Percentiles rank a stretch among this genome's conserved stretches.
These are phyloP conservation scores for Hippophae rhamnoides DNA, from an alignment of 306 rosid genomes.

Conservation along the genomic window DNA sequence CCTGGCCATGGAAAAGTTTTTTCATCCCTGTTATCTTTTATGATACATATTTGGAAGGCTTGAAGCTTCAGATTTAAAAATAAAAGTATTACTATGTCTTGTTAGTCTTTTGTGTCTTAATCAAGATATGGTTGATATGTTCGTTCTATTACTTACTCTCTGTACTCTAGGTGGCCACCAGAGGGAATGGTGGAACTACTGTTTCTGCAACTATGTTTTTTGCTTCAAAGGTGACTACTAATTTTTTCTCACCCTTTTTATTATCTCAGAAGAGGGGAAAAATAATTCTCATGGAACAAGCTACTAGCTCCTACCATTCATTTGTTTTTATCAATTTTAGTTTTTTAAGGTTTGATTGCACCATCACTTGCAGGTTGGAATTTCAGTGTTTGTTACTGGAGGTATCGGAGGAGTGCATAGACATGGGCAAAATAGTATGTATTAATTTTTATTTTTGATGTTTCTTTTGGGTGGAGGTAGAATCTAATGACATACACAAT, in stretches of 20 bases:
- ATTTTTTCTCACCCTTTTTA: neutral
- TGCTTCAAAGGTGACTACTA: conserved; percentile 53
- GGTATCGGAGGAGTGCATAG: conserved; percentile 96
- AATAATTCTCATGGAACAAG: neutral
- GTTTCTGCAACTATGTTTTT: conserved; percentile 88
- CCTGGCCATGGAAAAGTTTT: too few species aligned
- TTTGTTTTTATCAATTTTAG: neutral
- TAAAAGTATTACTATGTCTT: neutral
- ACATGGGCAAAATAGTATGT: conserved; percentile 72
- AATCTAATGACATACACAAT: too few species aligned
- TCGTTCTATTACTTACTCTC: conserved; percentile 11
- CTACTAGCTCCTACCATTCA: conserved; percentile 12
- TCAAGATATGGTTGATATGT: neutral
- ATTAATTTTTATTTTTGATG: conserved; percentile 8
- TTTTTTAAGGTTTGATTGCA: neutral
- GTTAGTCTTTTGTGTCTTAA: neutral
- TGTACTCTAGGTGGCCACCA: conserved; percentile 51
- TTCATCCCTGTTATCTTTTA: too few species aligned
- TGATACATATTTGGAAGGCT: too few species aligned
- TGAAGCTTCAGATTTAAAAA: too few species aligned
- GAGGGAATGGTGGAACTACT: conserved; percentile 88
- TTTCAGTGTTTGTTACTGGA: conserved; percentile 81
- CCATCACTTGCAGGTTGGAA: conserved; percentile 48
- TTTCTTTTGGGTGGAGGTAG: neutral
- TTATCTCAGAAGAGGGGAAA: conserved; percentile 1